These are phyloP conservation scores for Taphrina pruni DNA, from an alignment of 1,139 yeast genomes.

Conservation along the genomic window DNA sequence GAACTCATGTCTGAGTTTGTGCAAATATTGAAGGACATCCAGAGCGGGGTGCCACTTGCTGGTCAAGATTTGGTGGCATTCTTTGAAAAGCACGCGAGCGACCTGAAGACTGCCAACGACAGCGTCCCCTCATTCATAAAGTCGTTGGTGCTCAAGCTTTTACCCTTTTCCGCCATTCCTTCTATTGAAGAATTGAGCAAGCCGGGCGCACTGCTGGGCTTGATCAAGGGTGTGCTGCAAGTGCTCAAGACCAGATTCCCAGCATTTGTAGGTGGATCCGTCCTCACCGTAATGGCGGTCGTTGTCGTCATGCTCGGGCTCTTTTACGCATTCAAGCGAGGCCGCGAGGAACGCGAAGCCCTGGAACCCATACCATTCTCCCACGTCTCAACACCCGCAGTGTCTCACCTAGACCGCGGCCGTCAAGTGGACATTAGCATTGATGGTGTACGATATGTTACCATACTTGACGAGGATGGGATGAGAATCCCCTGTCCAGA, in stretches of 20 bases:
- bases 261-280: constrained; percentile 37
- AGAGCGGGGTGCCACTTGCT: constrained; percentile 33
- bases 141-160: constrained; percentile 31
- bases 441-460: constrained; percentile 28
- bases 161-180: constrained; percentile 34
- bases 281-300: constrained; percentile 34
- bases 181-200: constrained; percentile 33
- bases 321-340: constrained; percentile 33
- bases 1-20: constrained; percentile 29
- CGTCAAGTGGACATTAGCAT: constrained; percentile 24
- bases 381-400: not conserved
- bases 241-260: constrained; percentile 34
- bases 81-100: constrained; percentile 30
- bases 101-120: constrained; percentile 36
- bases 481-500: constrained; percentile 33
- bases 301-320: constrained; percentile 36
- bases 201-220: constrained; percentile 36
- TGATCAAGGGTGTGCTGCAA: constrained; percentile 32
- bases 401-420: constrained; percentile 1
- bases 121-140: constrained; percentile 38
- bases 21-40: constrained; percentile 37
- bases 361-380: constrained; percentile 11
- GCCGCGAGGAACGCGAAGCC: constrained; percentile 36
- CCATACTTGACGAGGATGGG: constrained; percentile 33
- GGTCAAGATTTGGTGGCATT: constrained; percentile 27